Evolutionary conservation across 2,329 filamentous ascomycete genomes (phyloP).

Genomic region (Lachnellula arida): DNA sequence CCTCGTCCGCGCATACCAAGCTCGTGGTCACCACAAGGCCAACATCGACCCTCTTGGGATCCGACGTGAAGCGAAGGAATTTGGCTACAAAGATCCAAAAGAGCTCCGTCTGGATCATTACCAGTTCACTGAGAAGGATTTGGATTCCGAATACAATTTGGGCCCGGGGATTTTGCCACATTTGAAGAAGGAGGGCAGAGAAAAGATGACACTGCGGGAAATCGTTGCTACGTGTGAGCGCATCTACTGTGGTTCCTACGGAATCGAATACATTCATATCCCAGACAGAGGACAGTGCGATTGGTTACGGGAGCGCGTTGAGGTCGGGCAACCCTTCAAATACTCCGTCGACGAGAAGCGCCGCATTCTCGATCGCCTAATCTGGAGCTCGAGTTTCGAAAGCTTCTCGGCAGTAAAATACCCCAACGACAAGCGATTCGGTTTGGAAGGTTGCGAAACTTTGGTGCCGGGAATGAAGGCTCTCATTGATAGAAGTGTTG

Average conservation of each 20-base stretch:
- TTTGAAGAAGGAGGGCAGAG: conserved; percentile 81
- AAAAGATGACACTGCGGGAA: conserved; percentile 95
- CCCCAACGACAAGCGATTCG: conserved; percentile 99
- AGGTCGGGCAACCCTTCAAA: conserved; percentile 92
- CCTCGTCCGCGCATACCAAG: conserved; percentile 94
- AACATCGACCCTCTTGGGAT: conserved; percentile 96
- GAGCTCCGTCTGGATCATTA: conserved; percentile 93
- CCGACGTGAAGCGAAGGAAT: conserved; percentile 76
- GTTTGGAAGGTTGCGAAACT: conserved; percentile 94
- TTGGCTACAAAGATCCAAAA: conserved; percentile 82
- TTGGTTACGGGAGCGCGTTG: conserved; percentile 92
- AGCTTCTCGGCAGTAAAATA: conserved; percentile 94
- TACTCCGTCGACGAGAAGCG: conserved; percentile 99
- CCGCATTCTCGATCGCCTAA: conserved; percentile 91
- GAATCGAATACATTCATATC: conserved; percentile 98
- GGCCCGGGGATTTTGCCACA: conserved; percentile 92
- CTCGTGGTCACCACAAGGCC: conserved; percentile 96
- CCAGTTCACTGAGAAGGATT: conserved; percentile 88
- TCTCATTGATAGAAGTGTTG: conserved; percentile 94
- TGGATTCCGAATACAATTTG: conserved; percentile 86
- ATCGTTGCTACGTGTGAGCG: conserved; percentile 91
- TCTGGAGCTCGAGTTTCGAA: conserved; percentile 98
- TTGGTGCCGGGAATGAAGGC: conserved; percentile 99
- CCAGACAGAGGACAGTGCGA: conserved; percentile 96
- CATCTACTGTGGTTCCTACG: conserved; percentile 96